Conservation (phyloP, 208 protist genomes). For the Trypanosoma mega region DNA sequence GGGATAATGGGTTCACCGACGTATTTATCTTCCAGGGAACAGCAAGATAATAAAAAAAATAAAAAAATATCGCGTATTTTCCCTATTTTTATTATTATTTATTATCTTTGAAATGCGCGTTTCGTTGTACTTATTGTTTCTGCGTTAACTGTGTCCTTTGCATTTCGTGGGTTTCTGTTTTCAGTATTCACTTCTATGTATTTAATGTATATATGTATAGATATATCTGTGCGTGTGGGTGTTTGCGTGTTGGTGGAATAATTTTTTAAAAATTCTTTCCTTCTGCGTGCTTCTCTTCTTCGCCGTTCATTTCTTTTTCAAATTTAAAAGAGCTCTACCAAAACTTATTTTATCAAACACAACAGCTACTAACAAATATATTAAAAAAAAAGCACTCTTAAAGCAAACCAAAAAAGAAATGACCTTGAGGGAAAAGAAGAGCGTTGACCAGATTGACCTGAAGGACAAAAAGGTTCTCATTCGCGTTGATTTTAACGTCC, state of each 20-base stretch:
- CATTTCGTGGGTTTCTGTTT: neutral
- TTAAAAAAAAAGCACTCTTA: neutral
- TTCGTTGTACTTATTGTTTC: too few species aligned
- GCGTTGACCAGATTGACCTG: conserved; percentile 67
- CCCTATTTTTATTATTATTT: neutral
- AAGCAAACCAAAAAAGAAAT: conserved; percentile 19
- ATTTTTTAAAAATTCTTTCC: neutral
- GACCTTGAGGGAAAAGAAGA: conserved; percentile 71
- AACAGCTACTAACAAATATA: neutral
- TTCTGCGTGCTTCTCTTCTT: too few species aligned
- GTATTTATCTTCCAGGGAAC: conserved; percentile 10
- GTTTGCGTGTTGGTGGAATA: too few species aligned
- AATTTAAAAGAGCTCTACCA: too few species aligned
- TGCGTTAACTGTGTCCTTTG: neutral
- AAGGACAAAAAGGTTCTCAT: conserved; percentile 95
- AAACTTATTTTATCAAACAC: neutral
- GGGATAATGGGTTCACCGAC: neutral
- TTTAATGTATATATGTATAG: neutral
- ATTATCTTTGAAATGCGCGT: too few species aligned
- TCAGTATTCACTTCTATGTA: neutral
- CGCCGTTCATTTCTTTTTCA: too few species aligned
- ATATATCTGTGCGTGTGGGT: neutral
- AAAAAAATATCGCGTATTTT: neutral
- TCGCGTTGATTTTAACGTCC: conserved; percentile 99
- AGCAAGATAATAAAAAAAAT: neutral